phyloP scores from a whole-genome alignment of 225 moss, liverwort and hornwort genomes.

The Physcomitrellopsis africana region DNA sequence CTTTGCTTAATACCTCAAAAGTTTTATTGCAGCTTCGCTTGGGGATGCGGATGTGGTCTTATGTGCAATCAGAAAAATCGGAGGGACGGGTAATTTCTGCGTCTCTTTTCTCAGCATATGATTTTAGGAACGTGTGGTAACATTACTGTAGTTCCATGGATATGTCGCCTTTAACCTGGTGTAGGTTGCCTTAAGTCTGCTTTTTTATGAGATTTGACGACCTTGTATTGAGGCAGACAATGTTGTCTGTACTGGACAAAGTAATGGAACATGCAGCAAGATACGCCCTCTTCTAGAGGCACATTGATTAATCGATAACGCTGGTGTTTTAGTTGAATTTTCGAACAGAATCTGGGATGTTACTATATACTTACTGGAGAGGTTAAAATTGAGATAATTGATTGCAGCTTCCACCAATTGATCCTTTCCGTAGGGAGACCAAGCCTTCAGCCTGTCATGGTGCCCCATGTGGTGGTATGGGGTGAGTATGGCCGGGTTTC shows the following conservation, averaged over 20 bases:
- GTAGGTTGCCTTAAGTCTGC: neutral
- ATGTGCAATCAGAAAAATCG: slow-evolving; percentile 83
- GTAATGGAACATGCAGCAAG: too few relatives aligned
- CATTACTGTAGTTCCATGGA: slow-evolving; percentile 5
- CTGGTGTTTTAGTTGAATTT: too few relatives aligned
- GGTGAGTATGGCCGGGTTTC: slow-evolving; percentile 53
- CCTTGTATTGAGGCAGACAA: too few relatives aligned
- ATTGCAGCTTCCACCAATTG: slow-evolving; percentile 88
- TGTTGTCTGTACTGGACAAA: too few relatives aligned
- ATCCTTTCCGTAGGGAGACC: slow-evolving; percentile 75
- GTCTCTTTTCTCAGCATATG: neutral
- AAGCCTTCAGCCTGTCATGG: slow-evolving; percentile 97
- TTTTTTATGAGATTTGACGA: too few relatives aligned
- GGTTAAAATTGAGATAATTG: slow-evolving; percentile 26
- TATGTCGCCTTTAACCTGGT: neutral
- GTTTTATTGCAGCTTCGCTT: slow-evolving; percentile 69
- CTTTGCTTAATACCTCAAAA: slow-evolving; percentile 22
- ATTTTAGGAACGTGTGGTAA: neutral
- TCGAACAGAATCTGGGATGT: too few relatives aligned
- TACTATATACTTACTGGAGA: neutral
- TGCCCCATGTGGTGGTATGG: slow-evolving; percentile 97
- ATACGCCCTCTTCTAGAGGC: too few relatives aligned
- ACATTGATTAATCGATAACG: too few relatives aligned
- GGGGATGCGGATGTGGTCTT: slow-evolving; percentile 95
- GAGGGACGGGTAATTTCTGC: slow-evolving; percentile 75